Evolutionary conservation across 2,329 filamentous ascomycete species (phyloP).

Genomic region (Grosmannia huntii): DNA sequence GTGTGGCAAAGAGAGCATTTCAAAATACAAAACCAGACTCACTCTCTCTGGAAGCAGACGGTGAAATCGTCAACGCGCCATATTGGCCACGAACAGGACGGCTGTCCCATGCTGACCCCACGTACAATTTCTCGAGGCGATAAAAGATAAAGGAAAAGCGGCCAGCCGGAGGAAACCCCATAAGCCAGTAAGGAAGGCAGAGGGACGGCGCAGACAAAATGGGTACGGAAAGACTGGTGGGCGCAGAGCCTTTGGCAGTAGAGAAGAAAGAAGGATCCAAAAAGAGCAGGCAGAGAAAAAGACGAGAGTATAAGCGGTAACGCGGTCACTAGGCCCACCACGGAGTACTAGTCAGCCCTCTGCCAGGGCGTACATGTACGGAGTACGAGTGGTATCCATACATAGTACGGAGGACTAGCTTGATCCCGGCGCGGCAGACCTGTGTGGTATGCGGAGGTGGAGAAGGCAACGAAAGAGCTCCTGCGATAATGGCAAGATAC

Average conservation of each 20-base stretch:
- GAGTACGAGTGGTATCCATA: too few species aligned
- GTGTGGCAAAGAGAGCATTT: too few species aligned
- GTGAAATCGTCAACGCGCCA: constrained; percentile 54
- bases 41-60: constrained; percentile 55
- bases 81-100: constrained; percentile 42
- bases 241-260: not conserved
- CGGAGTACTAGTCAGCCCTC: not conserved
- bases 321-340: too few species aligned
- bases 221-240: not conserved
- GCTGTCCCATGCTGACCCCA: constrained; percentile 31
- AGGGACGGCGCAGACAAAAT: not conserved
- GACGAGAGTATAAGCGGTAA: not conserved
- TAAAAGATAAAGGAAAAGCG: not conserved
- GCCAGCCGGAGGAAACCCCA: not conserved
- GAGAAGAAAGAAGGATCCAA: not conserved
- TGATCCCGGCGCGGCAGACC: not conserved
- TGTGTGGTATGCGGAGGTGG: not conserved
- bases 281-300: not conserved
- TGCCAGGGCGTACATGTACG: not conserved
- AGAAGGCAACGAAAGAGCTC: not conserved
- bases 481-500: not conserved
- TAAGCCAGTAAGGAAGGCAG: not conserved
- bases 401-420: not conserved
- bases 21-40: constrained; percentile 26
- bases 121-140: constrained; percentile 2